A percentile compares a stretch with the other conserved stretches of the same genome.
phyloP scores from a whole-genome alignment of 176 grass and related monocot genomes.

The Elaeis guineensis region DNA sequence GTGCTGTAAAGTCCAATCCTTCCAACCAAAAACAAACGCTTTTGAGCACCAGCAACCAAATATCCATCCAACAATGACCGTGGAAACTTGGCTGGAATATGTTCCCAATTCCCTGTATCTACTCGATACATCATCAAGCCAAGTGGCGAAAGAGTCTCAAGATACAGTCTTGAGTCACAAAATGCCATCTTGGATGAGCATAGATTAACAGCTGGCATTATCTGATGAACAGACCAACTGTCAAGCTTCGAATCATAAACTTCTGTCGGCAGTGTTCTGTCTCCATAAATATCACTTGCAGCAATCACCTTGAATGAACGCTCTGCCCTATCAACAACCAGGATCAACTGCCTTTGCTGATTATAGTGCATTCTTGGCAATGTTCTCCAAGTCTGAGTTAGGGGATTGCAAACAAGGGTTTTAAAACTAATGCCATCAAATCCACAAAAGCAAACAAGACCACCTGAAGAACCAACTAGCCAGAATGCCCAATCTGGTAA shows the following conservation, averaged over 20 bases:
- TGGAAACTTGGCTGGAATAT: slow-evolving; percentile 87
- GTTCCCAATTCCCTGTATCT: slow-evolving; percentile 66
- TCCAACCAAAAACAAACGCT: slow-evolving; percentile 70
- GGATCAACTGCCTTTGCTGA: slow-evolving; percentile 84
- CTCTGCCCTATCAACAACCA: slow-evolving; percentile 41
- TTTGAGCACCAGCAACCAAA: slow-evolving; percentile 69
- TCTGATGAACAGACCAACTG: slow-evolving; percentile 69
- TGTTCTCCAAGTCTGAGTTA: slow-evolving; percentile 62
- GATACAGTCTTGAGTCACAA: slow-evolving; percentile 78
- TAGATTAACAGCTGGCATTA: slow-evolving; percentile 71
- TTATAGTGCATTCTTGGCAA: slow-evolving; percentile 81
- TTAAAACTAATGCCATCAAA: slow-evolving; percentile 60
- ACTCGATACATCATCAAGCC: slow-evolving; percentile 93
- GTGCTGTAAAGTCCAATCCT: slow-evolving; percentile 92
- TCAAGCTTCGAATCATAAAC: slow-evolving; percentile 63
- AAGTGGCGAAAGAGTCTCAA: slow-evolving; percentile 89
- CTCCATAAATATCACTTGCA: slow-evolving; percentile 70
- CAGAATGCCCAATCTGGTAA: slow-evolving; percentile 86
- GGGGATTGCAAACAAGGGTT: slow-evolving; percentile 78
- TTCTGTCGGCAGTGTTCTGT: slow-evolving; percentile 84
- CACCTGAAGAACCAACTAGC: slow-evolving; percentile 83
- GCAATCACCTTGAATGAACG: slow-evolving; percentile 73
- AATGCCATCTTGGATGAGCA: slow-evolving; percentile 96
- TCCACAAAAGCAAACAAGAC: slow-evolving; percentile 84
- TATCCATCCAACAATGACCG: slow-evolving; percentile 89